A percentile compares a stretch with the other conserved stretches of the same genome.
These are phyloP conservation scores for Linum tenue DNA, from an alignment of 345 rosid species.

Conservation along the genomic window DNA sequence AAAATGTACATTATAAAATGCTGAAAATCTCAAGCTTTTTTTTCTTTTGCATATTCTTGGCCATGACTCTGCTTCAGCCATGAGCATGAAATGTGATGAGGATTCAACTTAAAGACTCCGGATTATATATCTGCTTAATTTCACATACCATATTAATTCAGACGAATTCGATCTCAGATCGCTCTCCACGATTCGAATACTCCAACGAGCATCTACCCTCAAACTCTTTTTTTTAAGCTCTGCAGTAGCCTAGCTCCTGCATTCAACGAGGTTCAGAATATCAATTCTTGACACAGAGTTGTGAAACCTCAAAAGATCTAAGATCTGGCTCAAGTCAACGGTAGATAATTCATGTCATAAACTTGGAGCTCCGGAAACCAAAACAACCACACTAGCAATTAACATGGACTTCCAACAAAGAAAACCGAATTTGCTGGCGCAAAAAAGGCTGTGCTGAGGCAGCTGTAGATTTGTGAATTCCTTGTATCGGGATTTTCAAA, in stretches of 20 bases:
- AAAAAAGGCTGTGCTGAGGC: constrained; percentile 15
- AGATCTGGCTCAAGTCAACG: constrained; percentile 15
- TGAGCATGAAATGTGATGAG: neutral
- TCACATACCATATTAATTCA: no score
- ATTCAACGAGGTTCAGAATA: no score
- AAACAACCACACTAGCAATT: neutral
- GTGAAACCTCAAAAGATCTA: neutral
- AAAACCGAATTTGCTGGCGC: constrained; percentile 20
- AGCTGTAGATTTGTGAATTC: constrained; percentile 8
- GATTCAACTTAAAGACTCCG: neutral
- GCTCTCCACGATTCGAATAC: neutral
- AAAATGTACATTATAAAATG: constrained; percentile 31
- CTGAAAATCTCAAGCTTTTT: constrained; percentile 1
- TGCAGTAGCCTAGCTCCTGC: no score
- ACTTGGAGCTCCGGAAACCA: neutral
- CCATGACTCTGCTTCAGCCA: constrained; percentile 2
- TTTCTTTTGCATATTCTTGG: neutral
- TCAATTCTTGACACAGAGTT: no score
- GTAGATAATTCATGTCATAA: neutral
- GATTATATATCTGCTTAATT: no score
- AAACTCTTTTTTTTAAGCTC: no score
- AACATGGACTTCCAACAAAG: neutral
- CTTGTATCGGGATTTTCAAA: constrained; percentile 30
- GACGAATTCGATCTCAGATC: neutral
- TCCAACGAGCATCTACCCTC: no score